phyloP scores from a whole-genome alignment of 352 stramenopile genomes.

The Blastocystis hominis region DNA sequence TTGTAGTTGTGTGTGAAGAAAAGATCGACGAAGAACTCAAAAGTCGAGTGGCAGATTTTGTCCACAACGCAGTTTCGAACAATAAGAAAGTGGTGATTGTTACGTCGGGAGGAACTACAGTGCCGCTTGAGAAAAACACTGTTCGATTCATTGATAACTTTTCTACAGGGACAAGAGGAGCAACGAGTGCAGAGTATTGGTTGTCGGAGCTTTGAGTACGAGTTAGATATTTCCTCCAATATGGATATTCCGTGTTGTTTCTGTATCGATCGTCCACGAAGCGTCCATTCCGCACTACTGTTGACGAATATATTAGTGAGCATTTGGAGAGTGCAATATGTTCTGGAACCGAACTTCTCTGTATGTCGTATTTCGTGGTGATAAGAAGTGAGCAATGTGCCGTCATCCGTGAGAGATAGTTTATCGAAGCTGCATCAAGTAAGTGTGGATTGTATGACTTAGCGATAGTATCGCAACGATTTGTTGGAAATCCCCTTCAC shows the following conservation, averaged over 20 bases:
- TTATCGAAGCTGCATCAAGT: too few species aligned
- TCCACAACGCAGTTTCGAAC: background rate
- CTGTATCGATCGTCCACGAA: constrained; percentile 77
- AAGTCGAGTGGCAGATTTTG: background rate
- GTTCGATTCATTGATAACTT: constrained; percentile 96
- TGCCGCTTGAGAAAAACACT: constrained; percentile 83
- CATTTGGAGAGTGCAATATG: constrained; percentile 63
- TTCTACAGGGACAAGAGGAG: constrained; percentile 80
- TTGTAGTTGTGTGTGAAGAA: background rate
- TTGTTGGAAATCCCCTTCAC: constrained; percentile 71
- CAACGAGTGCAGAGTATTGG: constrained; percentile 63
- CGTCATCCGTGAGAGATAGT: too few species aligned
- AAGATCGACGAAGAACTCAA: background rate
- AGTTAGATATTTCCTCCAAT: constrained; percentile 74
- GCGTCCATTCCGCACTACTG: constrained; percentile 68
- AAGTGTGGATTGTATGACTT: too few species aligned
- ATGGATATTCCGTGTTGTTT: constrained; percentile 91
- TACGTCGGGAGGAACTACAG: constrained; percentile 84
- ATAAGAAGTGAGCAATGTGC: too few species aligned
- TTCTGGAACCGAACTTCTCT: constrained; percentile 52
- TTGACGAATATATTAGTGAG: constrained; percentile 58
- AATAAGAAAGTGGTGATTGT: constrained; percentile 74
- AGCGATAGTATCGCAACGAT: background rate
- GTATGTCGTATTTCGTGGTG: background rate
- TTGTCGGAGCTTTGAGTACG: constrained; percentile 3